A percentile compares a stretch with the other conserved stretches of the same genome.
Conservation (phyloP, 352 stramenopile species). For the Pythium aquatile region DNA sequence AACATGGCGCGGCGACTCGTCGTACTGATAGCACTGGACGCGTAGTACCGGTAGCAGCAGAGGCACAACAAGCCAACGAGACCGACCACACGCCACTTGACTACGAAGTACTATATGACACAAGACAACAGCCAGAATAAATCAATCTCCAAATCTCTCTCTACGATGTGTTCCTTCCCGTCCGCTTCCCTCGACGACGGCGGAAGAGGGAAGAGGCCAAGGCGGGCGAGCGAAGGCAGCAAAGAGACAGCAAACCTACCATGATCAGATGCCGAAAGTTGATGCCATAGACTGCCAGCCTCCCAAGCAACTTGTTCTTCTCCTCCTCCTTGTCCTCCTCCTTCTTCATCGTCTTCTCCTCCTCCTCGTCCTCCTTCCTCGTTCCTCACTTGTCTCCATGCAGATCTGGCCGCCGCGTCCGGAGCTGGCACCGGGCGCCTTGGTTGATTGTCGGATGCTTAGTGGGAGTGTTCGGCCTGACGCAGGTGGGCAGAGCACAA, state of each 20-base stretch:
- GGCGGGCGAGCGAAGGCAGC: neutral
- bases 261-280: constrained; percentile 33
- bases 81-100: constrained; percentile 14
- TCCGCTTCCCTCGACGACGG: constrained; percentile 12
- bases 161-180: neutral
- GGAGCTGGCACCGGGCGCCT: neutral
- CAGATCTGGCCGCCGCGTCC: constrained; percentile 20
- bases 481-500: constrained; percentile 80
- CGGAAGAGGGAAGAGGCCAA: constrained; percentile 3
- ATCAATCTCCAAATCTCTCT: constrained; percentile 24
- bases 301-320: constrained; percentile 22
- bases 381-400: constrained; percentile 21
- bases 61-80: constrained; percentile 2
- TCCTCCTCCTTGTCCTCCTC: constrained; percentile 22
- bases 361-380: constrained; percentile 5
- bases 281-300: constrained; percentile 32
- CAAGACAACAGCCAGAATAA: constrained; percentile 23
- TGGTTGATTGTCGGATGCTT: neutral
- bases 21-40: neutral
- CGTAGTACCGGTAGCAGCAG: neutral
- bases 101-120: constrained; percentile 21
- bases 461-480: constrained; percentile 36
- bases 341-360: constrained; percentile 13
- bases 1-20: neutral
- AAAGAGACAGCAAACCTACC: constrained; percentile 29